These are phyloP conservation scores for Closterium sp. DNA, from an alignment of 139 green algal species.

Conservation along the genomic window DNA sequence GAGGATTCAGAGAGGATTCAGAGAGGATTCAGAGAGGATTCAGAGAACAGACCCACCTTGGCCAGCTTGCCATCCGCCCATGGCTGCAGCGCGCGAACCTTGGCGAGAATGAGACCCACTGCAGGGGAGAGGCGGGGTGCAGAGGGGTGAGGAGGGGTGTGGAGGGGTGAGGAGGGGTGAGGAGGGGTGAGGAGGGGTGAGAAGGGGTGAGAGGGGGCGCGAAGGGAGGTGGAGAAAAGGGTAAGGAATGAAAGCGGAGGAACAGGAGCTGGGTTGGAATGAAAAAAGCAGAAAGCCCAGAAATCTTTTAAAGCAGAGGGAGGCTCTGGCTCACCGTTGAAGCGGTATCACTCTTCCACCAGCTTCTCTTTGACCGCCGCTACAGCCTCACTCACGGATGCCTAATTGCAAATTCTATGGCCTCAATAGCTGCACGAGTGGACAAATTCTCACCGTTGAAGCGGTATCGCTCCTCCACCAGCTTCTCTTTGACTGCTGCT, in stretches of 20 bases:
- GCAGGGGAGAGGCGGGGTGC: background rate
- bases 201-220: background rate
- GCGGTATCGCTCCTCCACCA: constrained; percentile 42
- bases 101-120: constrained; percentile 29
- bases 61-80: constrained; percentile 38
- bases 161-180: background rate
- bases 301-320: background rate
- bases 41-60: constrained; percentile 14
- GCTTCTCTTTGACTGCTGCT: constrained; percentile 20
- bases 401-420: background rate
- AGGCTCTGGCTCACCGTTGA: constrained; percentile 29
- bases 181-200: background rate
- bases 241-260: background rate
- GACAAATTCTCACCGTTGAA: too few species aligned
- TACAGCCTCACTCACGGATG: constrained; percentile 17
- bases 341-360: constrained; percentile 31
- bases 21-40: too few species aligned
- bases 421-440: too few species aligned
- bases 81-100: constrained; percentile 16
- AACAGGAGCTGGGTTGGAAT: too few species aligned
- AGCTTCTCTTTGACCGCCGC: constrained; percentile 28
- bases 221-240: background rate
- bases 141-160: background rate
- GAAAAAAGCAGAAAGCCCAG: too few species aligned
- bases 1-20: too few species aligned